A percentile compares a stretch with the other conserved stretches of the same genome.
Conservation (phyloP, 768 basidiomycete species). For the Hemileccinum impolitum region DNA sequence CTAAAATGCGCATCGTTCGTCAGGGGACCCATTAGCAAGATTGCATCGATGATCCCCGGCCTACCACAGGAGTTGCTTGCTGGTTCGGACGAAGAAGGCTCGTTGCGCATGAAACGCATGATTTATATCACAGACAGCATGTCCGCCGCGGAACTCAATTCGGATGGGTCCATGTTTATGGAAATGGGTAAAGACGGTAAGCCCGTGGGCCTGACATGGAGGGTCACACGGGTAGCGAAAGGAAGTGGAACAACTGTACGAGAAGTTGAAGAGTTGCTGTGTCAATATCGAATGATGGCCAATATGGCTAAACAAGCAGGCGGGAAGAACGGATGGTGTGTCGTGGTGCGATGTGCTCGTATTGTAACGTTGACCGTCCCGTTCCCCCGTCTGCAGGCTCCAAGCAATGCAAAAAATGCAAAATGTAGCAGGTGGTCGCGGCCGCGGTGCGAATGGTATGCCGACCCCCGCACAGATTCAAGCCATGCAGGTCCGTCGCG, state of each 20-base stretch:
- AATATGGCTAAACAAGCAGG: constrained; percentile 99
- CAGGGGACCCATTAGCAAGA: constrained; percentile 98
- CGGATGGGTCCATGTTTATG: constrained; percentile 91
- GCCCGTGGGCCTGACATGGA: constrained; percentile 83
- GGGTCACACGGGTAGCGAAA: constrained; percentile 84
- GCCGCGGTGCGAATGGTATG: constrained; percentile 83
- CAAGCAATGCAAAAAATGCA: constrained; percentile 94
- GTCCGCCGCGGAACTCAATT: constrained; percentile 91
- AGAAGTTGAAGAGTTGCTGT: constrained; percentile 96
- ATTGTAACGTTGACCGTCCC: constrained; percentile 4
- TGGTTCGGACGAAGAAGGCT: constrained; percentile 92
- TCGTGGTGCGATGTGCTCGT: constrained; percentile 2
- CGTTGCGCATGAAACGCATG: constrained; percentile 91
- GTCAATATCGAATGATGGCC: constrained; percentile 98
- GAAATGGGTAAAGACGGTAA: constrained; percentile 79
- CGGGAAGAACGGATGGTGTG: constrained; percentile 92
- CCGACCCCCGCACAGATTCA: constrained; percentile 92
- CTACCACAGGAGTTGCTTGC: constrained; percentile 88
- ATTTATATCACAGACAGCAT: constrained; percentile 99
- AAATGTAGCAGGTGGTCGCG: constrained; percentile 77
- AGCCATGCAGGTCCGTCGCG: constrained; percentile 76
- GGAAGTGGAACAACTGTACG: constrained; percentile 93
- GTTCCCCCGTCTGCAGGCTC: constrained; percentile 45
- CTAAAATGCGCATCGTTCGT: constrained; percentile 8
- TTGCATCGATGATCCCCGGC: constrained; percentile 98